Evolutionary conservation across 2,329 filamentous ascomycete genomes (phyloP), one percentile per base, ranked within the genome.

Genomic region (Lecanicillium sp.): DNA sequence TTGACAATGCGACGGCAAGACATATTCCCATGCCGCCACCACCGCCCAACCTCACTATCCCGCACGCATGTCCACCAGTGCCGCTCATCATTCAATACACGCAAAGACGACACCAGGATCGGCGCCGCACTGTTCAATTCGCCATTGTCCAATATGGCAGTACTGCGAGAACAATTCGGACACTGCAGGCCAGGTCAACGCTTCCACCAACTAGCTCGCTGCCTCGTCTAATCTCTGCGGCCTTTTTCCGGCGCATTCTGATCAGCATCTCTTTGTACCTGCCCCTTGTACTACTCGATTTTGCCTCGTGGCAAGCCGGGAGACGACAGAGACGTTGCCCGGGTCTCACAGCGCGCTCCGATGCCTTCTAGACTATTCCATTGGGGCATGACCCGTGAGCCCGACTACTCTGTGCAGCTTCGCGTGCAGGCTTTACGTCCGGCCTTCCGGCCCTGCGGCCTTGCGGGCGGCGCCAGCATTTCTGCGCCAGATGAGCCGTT

Each of bases 1-100:
- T n/a, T n/a, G n/a, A 21, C 30, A 24, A 45, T 45, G 43, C 33
- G 43, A 45, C 33, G 43, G 33, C 23, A 26, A 45, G 33, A 44
- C 41, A 35, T 24, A 26, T 19, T 11, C 36, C 36, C 20, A 26
- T 12, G 7, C 36, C 15, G 14, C n/a, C n/a, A n/a, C n/a, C n/a
- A n/a, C n/a, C n/a, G n/a, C n/a, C n/a, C n/a, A n/a, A n/a, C n/a
- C n/a, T n/a, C n/a, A n/a, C n/a, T n/a, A n/a, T n/a, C n/a, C n/a
- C n/a, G n/a, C n/a, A n/a, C n/a, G n/a, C n/a, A n/a, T n/a, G n/a
- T n/a, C n/a, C n/a, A n/a, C n/a, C n/a, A n/a, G n/a, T n/a, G n/a
- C n/a, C n/a, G n/a, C n/a, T n/a, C n/a, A n/a, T n/a, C n/a, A n/a
- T n/a, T n/a, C n/a, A n/a, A n/a, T n/a, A n/a, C n/a, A n/a, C n/a